Conservation (phyloP, 805 yeast species). For the Lipomyces sp. region DNA sequence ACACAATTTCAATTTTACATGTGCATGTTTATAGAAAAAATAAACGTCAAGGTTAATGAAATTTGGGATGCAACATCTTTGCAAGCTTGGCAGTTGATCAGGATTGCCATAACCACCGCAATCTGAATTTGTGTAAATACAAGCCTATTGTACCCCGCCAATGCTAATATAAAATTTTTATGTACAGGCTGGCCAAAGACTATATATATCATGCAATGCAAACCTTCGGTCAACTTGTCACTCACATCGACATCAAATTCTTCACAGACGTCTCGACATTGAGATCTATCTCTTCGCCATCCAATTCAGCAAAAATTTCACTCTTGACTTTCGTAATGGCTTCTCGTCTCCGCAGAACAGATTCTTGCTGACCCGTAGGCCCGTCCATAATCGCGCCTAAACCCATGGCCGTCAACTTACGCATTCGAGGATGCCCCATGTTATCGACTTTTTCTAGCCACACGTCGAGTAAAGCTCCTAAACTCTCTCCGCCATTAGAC, state of each 20-base stretch:
- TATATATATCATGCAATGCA: neutral
- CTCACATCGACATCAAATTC: constrained; percentile 7
- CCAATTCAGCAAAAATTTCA: constrained; percentile 29
- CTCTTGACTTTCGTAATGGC: constrained; percentile 12
- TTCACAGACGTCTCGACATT: constrained; percentile 20
- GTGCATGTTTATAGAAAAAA: neutral
- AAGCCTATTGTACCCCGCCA: neutral
- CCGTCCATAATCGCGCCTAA: constrained; percentile 54
- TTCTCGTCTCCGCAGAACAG: constrained; percentile 13
- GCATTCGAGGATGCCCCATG: constrained; percentile 74
- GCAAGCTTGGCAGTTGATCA: neutral
- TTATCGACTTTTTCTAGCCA: constrained; percentile 51
- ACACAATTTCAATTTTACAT: constrained; percentile 15
- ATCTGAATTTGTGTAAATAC: neutral
- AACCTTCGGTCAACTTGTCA: neutral
- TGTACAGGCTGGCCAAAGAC: constrained; percentile 6
- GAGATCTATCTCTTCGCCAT: constrained; percentile 30
- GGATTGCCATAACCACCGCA: neutral
- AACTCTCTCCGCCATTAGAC: constrained; percentile 7
- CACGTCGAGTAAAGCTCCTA: constrained; percentile 36
- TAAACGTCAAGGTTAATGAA: neutral
- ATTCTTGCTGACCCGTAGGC: constrained; percentile 11
- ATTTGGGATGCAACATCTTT: neutral
- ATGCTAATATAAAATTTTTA: constrained; percentile 2
- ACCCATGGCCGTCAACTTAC: constrained; percentile 71